Evolutionary conservation across 768 basidiomycete species (phyloP), one percentile per base, ranked within the genome.

Genomic region (Mycena amicta): DNA sequence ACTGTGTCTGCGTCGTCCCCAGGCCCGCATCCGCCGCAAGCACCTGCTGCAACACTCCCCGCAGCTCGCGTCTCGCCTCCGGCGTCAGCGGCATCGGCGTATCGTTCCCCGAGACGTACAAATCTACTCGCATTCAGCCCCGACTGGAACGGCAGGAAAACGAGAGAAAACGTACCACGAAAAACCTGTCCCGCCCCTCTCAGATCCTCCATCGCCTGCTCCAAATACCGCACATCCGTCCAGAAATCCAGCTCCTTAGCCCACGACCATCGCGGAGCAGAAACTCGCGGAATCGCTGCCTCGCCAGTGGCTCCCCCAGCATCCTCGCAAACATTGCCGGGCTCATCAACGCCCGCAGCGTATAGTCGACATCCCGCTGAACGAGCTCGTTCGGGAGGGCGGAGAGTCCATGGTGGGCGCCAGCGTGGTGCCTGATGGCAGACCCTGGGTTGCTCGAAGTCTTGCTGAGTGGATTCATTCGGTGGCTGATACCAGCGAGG

Each of bases 281-380:
- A 39, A 63, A 63, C 22, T 63, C 58, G 33, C 62, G 62, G 39
- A 63, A 63, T 54, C 62, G 26, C 6, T 60, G 57, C 23, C 62
- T 59, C 18, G 62, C 55, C 11, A 60, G 50, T 20, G 62, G 55
- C 4, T 63, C 62, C 4, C 11, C 16, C 13, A 63, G 53, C 62
- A 63, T 63, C 3, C 20, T 18, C 30, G 46, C 50, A 28, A 63
- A 60, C 52, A 55, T 54, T 25, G 47, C 55, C 18, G 58, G 58
- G 49, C 58, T 63, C 62, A 60, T 57, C 43, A 63, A 50, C 40
- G 62, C 62, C 5, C 49, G 58, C 47, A 55, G 26, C 3, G 62
- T 60, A 27, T 50, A 63, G 15, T 57, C 62, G 30, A 63, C 41
- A 30, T 63, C 58, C 26, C 49, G 49, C 52, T 63, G 62, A 22